These are phyloP conservation scores for Nothopassalora personata DNA, from an alignment of 2,329 filamentous ascomycete species.

Conservation along the genomic window DNA sequence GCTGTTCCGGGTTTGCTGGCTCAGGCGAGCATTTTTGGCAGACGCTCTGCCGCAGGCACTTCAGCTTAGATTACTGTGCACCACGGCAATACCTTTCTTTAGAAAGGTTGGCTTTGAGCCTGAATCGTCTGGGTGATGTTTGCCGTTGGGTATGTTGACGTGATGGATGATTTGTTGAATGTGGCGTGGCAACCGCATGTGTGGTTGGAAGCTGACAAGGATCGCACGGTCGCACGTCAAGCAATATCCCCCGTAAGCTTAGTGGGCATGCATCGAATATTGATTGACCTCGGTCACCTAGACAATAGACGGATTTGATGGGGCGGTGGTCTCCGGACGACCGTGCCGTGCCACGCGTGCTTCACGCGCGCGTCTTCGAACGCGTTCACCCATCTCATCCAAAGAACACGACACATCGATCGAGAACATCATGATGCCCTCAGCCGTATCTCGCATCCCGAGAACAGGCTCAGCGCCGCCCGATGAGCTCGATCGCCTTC, in stretches of 20 bases:
- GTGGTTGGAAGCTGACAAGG: not conserved
- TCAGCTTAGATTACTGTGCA: too few species aligned
- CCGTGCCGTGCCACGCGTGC: too few species aligned
- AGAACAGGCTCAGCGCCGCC: constrained; percentile 20
- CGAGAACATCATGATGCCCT: constrained; percentile 25
- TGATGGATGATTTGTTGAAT: not conserved
- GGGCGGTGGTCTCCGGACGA: not conserved
- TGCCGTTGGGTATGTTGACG: not conserved
- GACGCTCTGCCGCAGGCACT: not conserved
- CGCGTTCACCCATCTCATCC: not conserved
- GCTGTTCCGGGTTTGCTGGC: not conserved
- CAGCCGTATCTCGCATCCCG: constrained; percentile 23
- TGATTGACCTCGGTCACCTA: too few species aligned
- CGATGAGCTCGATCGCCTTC: constrained; percentile 60
- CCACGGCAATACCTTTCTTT: too few species aligned
- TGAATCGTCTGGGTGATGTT: not conserved
- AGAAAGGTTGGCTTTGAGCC: too few species aligned
- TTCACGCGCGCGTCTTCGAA: constrained; percentile 5
- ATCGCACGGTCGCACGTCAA: not conserved
- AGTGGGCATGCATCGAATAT: too few species aligned
- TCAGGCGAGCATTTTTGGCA: not conserved
- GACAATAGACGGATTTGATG: not conserved
- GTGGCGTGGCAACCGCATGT: not conserved
- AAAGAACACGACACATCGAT: not conserved
- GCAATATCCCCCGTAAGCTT: too few species aligned